Base-by-base conservation (phyloP, 495 filamentous ascomycete genomes). In the Sphaerosporella brunnea region DNA sequence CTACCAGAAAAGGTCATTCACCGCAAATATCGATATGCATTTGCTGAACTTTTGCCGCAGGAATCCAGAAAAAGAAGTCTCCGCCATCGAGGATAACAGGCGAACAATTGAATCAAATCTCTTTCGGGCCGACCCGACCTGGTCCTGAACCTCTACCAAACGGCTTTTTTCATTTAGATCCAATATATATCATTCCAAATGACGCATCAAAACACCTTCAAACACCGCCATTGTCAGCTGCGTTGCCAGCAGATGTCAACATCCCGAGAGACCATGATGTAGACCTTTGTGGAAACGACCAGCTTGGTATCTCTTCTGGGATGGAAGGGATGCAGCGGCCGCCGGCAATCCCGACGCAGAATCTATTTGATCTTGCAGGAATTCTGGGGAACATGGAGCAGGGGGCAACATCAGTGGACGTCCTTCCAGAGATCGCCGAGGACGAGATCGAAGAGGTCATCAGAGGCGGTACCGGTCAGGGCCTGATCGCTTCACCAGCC, bases 401-500 rank as follows among this genome's bases (percentile, higher is more conserved):
- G 24, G 40, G 26, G 23, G 3, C 19, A n/a, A n/a, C 3, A 23
- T 25, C 24, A 43, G 18, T 13, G n/a, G n/a, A n/a, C n/a, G n/a
- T n/a, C n/a, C n/a, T n/a, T n/a, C 38, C 37, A 26, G 57, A 53
- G 20, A 30, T 43, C 18, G 56, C 54, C 11, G 66, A 68, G 7
- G 74, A 75, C 32, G 69, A 69, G 36, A 62, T 79, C 10, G 77
- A 82, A 52, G 75, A 80, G 42, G 71, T 81, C 21, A 62, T 74
- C 9, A 64, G 75, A 19, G 28, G 39, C 9, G 40, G 16, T 7
- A 49, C n/a, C 48, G 30, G 35, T 74, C 10, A 65, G 75, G 18
- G 24, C 43, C 7, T 13, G 2, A n/a, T 43, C 23, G 8, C 40
- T 4, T 43, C 43, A 2, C 43, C 43, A 36, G 35, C 43, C 9